Percentiles rank a stretch among this genome's conserved stretches.
phyloP scores from a whole-genome alignment of 2,329 filamentous ascomycete genomes.

The Colletotrichum graminicola region DNA sequence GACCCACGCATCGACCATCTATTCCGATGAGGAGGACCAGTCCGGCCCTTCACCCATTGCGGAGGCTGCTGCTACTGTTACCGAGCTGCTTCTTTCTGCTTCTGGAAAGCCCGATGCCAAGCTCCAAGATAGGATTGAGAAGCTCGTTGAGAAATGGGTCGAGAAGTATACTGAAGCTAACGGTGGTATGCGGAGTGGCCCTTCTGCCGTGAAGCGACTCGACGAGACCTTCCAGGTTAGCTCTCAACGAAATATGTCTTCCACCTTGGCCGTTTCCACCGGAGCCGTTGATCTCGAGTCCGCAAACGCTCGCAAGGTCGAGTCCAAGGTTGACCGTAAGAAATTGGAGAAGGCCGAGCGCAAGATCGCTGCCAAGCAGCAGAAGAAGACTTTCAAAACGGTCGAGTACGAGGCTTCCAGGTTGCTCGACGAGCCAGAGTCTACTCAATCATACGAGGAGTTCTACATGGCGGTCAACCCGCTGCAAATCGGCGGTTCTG shows the following conservation, averaged over 20 bases:
- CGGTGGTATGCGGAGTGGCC: conserved; percentile 77
- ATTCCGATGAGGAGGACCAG: conserved; percentile 79
- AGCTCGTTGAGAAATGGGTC: conserved; percentile 91
- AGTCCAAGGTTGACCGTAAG: conserved; percentile 97
- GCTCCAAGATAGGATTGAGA: conserved; percentile 82
- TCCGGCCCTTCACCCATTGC: conserved; percentile 79
- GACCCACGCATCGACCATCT: conserved; percentile 89
- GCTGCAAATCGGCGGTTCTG: conserved; percentile 81
- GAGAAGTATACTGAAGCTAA: conserved; percentile 81
- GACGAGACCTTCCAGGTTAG: conserved; percentile 97
- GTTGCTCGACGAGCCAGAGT: conserved; percentile 84
- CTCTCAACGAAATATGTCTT: conserved; percentile 94
- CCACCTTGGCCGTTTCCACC: conserved; percentile 88
- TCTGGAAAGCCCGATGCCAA: conserved; percentile 82
- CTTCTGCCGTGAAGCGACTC: conserved; percentile 83
- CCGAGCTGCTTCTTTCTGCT: conserved; percentile 92
- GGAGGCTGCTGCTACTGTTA: conserved; percentile 86
- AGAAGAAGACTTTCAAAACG: conserved; percentile 97
- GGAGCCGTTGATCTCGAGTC: conserved; percentile 93
- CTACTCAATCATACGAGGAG: conserved; percentile 94
- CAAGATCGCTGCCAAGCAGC: conserved; percentile 98
- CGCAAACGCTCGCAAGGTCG: conserved; percentile 91
- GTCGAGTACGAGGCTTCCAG: conserved; percentile 97
- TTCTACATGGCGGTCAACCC: conserved; percentile 99
- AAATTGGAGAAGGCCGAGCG: conserved; percentile 98